phyloP scores from a whole-genome alignment of 768 basidiomycete genomes.

The Lactarius tabidus region DNA sequence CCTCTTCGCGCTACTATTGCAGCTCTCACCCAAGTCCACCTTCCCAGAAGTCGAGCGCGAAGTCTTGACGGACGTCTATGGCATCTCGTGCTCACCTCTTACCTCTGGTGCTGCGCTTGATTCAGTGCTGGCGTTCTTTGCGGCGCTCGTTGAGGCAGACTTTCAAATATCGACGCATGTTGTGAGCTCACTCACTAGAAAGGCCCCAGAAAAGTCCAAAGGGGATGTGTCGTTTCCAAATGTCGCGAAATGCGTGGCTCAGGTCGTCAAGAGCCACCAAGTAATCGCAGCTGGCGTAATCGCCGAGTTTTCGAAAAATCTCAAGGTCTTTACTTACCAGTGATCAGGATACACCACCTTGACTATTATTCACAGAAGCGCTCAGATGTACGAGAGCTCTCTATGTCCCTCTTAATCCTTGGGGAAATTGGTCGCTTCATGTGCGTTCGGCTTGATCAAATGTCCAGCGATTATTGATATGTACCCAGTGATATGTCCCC shows the following conservation, averaged over 20 bases:
- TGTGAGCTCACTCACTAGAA: slow-evolving; percentile 67
- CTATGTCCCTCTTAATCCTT: slow-evolving; percentile 81
- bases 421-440: slow-evolving; percentile 92
- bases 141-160: slow-evolving; percentile 78
- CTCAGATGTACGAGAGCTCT: slow-evolving; percentile 54
- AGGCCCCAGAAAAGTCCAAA: slow-evolving; percentile 61
- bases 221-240: slow-evolving; percentile 56
- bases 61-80: slow-evolving; percentile 60
- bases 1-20: slow-evolving; percentile 63
- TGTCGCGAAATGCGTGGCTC: slow-evolving; percentile 81
- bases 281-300: slow-evolving; percentile 78
- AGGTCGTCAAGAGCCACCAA: slow-evolving; percentile 68
- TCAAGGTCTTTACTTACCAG: slow-evolving; percentile 53
- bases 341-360: not conserved
- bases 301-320: slow-evolving; percentile 74
- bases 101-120: slow-evolving; percentile 77
- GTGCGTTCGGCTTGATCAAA: slow-evolving; percentile 41
- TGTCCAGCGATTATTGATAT: not conserved
- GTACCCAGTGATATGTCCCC: slow-evolving; percentile 76
- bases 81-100: slow-evolving; percentile 72
- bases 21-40: slow-evolving; percentile 58
- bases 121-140: slow-evolving; percentile 77
- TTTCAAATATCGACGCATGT: slow-evolving; percentile 77
- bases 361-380: slow-evolving; percentile 13
- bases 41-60: slow-evolving; percentile 78